phyloP scores from a whole-genome alignment of 768 basidiomycete genomes.

The Boletus tylopilopsis region DNA sequence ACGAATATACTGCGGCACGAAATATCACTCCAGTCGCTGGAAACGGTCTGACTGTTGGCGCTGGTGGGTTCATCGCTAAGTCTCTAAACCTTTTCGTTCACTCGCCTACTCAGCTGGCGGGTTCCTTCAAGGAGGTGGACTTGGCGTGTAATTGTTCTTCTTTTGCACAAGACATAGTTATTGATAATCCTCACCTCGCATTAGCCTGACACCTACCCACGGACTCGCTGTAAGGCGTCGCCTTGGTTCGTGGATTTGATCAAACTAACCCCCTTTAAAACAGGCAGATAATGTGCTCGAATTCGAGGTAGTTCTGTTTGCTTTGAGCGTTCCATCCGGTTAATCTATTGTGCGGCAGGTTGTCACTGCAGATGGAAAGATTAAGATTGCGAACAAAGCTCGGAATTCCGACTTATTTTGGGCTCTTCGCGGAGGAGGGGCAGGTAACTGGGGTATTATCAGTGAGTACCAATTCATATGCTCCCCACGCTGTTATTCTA shows the following conservation, averaged over 20 bases:
- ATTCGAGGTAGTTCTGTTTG: constrained; percentile 25
- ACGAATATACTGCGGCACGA: constrained; percentile 7
- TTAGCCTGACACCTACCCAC: constrained; percentile 34
- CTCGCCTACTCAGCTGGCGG: constrained; percentile 37
- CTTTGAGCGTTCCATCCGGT: background rate
- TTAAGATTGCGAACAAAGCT: constrained; percentile 39
- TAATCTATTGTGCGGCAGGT: constrained; percentile 13
- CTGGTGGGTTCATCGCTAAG: background rate
- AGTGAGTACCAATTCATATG: constrained; percentile 14
- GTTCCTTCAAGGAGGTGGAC: constrained; percentile 48
- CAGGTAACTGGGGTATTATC: constrained; percentile 48
- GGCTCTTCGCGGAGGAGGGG: constrained; percentile 52
- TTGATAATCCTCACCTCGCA: background rate
- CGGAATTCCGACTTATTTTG: constrained; percentile 49
- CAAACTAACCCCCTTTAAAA: background rate
- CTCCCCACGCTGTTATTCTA: background rate
- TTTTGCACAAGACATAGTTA: background rate
- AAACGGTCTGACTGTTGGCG: constrained; percentile 20
- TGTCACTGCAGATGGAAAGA: constrained; percentile 39
- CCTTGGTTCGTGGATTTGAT: background rate
- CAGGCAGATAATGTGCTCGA: constrained; percentile 47
- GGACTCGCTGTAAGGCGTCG: constrained; percentile 37
- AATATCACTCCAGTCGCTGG: constrained; percentile 19
- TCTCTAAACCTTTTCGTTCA: background rate
- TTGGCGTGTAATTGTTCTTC: constrained; percentile 25